Conservation (phyloP, 2,329 filamentous ascomycete species). For the Nemania sp. region DNA sequence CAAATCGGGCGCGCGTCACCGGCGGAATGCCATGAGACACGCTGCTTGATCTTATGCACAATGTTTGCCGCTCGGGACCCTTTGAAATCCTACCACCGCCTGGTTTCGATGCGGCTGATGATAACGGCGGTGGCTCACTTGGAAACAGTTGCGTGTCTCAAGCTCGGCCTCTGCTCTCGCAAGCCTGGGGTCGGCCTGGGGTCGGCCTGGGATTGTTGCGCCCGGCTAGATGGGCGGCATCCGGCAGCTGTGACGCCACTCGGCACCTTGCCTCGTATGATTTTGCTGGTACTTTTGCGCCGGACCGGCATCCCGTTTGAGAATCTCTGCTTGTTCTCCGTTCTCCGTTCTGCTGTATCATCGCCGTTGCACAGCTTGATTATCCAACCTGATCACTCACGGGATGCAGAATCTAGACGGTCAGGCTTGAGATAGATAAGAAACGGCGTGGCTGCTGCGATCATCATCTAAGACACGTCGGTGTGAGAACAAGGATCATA, state of each 20-base stretch:
- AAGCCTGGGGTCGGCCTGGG: neutral
- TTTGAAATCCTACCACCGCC: slow-evolving; percentile 3
- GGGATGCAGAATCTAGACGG: too few relatives aligned
- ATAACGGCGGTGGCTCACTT: neutral
- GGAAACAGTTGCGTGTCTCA: neutral
- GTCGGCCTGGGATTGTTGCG: too few relatives aligned
- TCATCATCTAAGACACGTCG: neutral
- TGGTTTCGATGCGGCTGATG: slow-evolving; percentile 3
- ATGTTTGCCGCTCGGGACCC: neutral
- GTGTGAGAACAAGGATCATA: neutral
- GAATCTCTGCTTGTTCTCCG: neutral
- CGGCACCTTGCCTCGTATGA: neutral
- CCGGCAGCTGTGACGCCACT: neutral
- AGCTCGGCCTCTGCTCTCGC: neutral
- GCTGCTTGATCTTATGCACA: neutral
- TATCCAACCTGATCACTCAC: too few relatives aligned
- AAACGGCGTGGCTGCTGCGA: neutral
- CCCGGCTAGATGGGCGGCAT: neutral
- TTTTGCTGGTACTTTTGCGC: neutral
- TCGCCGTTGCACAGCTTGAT: too few relatives aligned
- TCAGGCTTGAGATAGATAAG: too few relatives aligned
- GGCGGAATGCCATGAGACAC: slow-evolving; percentile 1
- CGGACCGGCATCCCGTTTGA: neutral
- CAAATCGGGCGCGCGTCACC: neutral
- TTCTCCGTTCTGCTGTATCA: neutral